Percentiles rank a stretch among this genome's conserved stretches.
Conservation (phyloP, 1,139 yeast genomes). For the Pichia sp. region DNA sequence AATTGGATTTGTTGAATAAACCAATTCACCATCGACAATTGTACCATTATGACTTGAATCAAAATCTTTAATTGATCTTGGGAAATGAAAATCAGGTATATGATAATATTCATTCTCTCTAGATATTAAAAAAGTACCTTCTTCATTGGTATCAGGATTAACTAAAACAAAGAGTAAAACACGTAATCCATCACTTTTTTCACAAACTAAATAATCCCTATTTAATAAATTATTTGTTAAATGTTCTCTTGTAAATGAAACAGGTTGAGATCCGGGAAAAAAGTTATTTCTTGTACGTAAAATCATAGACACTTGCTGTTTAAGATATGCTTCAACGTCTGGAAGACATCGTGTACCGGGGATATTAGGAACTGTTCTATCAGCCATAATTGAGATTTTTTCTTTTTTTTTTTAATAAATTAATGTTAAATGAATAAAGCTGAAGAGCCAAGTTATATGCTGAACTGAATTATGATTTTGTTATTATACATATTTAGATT, state of each 20-base stretch:
- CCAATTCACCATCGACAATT: slow-evolving; percentile 87
- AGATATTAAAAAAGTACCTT: slow-evolving; percentile 70
- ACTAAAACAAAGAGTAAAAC: slow-evolving; percentile 63
- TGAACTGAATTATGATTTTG: too few species aligned
- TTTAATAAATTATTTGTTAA: slow-evolving; percentile 52
- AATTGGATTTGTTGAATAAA: slow-evolving; percentile 44
- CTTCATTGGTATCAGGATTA: slow-evolving; percentile 70
- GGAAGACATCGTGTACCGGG: slow-evolving; percentile 79
- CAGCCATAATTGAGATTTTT: too few species aligned
- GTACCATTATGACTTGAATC: slow-evolving; percentile 76
- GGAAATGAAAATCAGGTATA: slow-evolving; percentile 82
- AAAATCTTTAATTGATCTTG: slow-evolving; percentile 48
- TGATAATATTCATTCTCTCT: slow-evolving; percentile 82
- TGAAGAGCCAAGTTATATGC: too few species aligned
- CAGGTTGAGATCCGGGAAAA: slow-evolving; percentile 94
- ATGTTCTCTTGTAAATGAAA: slow-evolving; percentile 77
- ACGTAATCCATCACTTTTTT: slow-evolving; percentile 90
- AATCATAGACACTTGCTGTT: slow-evolving; percentile 63
- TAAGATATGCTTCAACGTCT: slow-evolving; percentile 60
- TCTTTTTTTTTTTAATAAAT: too few species aligned
- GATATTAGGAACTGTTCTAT: slow-evolving; percentile 69
- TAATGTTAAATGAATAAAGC: too few species aligned
- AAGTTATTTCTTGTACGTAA: slow-evolving; percentile 45
- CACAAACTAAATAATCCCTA: slow-evolving; percentile 84
- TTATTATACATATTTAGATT: too few species aligned